Percentiles rank a stretch among this genome's conserved stretches.
These are phyloP conservation scores for Dendrocalamus latiflorus DNA, from an alignment of 202 grass and related monocot species.

Conservation along the genomic window DNA sequence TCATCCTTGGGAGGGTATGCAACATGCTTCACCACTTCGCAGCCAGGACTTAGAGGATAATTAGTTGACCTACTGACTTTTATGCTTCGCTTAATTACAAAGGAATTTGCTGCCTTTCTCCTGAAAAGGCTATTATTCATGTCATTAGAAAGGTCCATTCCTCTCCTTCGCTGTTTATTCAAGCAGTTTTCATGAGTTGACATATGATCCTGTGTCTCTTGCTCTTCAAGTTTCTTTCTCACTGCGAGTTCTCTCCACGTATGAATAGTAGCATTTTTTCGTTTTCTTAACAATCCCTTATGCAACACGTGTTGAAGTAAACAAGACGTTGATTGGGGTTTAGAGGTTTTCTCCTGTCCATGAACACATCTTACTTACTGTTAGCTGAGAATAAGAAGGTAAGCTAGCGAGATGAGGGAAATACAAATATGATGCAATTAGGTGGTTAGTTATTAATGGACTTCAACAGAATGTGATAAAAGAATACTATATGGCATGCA, in stretches of 20 bases:
- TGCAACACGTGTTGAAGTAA: conserved; percentile 34
- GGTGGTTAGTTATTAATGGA: neutral
- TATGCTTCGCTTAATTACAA: conserved; percentile 8
- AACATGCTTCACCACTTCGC: conserved; percentile 27
- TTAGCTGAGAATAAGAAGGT: conserved; percentile 24
- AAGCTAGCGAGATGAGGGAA: conserved; percentile 8
- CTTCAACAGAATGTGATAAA: neutral
- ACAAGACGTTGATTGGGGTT: conserved; percentile 25
- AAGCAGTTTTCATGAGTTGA: conserved; percentile 13
- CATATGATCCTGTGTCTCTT: conserved; percentile 10
- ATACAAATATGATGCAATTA: neutral
- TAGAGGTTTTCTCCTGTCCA: conserved; percentile 42
- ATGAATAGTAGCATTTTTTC: conserved; percentile 20
- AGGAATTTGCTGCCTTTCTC: conserved; percentile 5
- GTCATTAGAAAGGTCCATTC: conserved; percentile 11
- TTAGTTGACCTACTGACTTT: conserved; percentile 7
- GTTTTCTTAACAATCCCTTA: conserved; percentile 35
- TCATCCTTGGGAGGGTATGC: conserved; percentile 49
- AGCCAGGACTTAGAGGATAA: conserved; percentile 7
- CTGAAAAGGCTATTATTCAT: neutral
- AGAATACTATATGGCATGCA: neutral
- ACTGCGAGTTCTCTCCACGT: conserved; percentile 11
- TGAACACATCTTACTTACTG: conserved; percentile 17
- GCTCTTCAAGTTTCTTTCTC: conserved; percentile 31
- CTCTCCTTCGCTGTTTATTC: neutral